Conservation (phyloP, 495 filamentous ascomycete genomes). For the Talaromyces stipitatus region DNA sequence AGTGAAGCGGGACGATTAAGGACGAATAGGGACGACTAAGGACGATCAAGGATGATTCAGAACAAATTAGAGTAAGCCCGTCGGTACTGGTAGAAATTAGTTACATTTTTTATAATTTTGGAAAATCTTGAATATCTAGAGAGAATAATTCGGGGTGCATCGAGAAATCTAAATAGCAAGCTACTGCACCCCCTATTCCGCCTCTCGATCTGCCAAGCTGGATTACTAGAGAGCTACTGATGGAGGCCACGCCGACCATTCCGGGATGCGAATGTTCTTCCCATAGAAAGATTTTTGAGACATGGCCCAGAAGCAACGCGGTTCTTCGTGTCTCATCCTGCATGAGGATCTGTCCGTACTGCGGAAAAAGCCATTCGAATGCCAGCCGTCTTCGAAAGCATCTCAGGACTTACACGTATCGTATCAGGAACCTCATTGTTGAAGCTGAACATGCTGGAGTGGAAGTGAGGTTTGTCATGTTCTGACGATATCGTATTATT, state of each 20-base stretch:
- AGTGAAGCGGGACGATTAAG: neutral
- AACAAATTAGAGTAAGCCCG: neutral
- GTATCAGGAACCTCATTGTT: constrained; percentile 6
- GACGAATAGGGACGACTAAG: neutral
- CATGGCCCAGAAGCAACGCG: constrained; percentile 8
- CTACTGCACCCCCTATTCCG: no score
- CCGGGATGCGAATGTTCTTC: neutral
- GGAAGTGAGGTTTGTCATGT: constrained; percentile 4
- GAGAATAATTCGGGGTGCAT: no score
- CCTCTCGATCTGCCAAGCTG: no score
- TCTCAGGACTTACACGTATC: constrained; percentile 7
- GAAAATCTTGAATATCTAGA: no score
- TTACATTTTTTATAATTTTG: no score
- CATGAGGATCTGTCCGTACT: constrained; percentile 11
- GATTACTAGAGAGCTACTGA: no score
- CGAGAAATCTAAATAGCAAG: neutral
- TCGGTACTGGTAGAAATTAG: no score
- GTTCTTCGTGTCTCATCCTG: constrained; percentile 7
- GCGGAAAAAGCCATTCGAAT: constrained; percentile 6
- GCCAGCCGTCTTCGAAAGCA: constrained; percentile 10
- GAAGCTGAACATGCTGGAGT: constrained; percentile 1
- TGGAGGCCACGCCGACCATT: neutral
- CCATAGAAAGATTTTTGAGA: neutral
- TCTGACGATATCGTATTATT: neutral
- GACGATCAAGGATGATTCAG: neutral